Base-by-base conservation (phyloP, 139 green algal genomes). In the Chlorella sp. region DNA sequence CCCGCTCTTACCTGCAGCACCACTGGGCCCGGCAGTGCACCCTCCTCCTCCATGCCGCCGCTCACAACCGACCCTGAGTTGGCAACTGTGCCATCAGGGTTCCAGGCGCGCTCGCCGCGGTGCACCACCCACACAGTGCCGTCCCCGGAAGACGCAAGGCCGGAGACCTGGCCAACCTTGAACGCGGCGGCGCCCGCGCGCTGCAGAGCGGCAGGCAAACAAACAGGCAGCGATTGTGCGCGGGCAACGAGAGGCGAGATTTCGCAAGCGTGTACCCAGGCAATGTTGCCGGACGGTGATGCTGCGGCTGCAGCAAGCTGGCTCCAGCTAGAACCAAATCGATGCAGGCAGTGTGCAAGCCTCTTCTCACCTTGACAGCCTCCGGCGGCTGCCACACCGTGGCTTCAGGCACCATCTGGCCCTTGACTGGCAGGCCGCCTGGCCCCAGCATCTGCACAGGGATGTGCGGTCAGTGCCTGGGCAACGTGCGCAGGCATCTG, bases 41-140 rank as follows among this genome's bases (percentile, higher is more conserved):
- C 80, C n/a, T 89, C 68, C 7, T 81, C 85, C 64, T 93, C 80
- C 20, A 69, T 38, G 46, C 80, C 81, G 82, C 94, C 95, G 22
- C 81, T 87, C 26, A 16, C 14, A 3, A 16, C 16, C 51, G 51
- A 11, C 51, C 51, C 51, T 26, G 65, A 41, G 1, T 75, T 4
- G 3, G 22, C 36, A 36, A 84, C 82, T 72, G 92, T 95, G 20
- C 82, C 87, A 32, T 82, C 75, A 1, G 13, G 32, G 11, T 88
- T 81, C 95, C 94, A 97, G 28, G 89, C 58, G 14, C 90, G 87
- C 0, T 64, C 65, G 0, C 79, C 94, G 13, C 95, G 86, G 84
- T 95, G 92, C 36, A 97, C 87, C n/a, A 89, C 91, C 93, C 93
- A 97, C 26, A 97, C 3, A 6, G 80, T 87, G 46, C 88, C 90